A percentile compares a stretch with the other conserved stretches of the same genome.
phyloP scores from a whole-genome alignment of 176 grass and related monocot species.

The Poa annua region DNA sequence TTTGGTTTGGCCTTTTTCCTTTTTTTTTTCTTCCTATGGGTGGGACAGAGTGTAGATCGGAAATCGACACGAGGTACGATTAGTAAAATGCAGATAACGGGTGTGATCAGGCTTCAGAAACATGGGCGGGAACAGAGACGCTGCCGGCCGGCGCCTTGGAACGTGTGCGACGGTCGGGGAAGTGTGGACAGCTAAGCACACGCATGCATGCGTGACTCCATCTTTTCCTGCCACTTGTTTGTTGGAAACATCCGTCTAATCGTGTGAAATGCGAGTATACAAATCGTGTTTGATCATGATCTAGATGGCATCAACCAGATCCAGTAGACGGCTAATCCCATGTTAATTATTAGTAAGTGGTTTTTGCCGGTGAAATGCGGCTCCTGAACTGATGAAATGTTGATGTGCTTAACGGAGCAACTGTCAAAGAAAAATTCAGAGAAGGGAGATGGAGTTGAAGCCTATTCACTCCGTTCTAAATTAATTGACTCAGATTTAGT shows the following conservation, averaged over 20 bases:
- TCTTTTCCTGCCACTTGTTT: conserved; percentile 15
- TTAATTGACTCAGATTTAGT: too few species aligned
- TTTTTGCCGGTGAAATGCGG: too few species aligned
- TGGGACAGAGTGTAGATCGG: not conserved
- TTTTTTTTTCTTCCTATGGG: not conserved
- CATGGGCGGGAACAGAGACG: conserved; percentile 12
- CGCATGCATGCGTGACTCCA: not conserved
- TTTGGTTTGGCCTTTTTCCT: too few species aligned
- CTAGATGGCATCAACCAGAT: too few species aligned
- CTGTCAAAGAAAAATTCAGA: too few species aligned
- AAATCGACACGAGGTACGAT: not conserved
- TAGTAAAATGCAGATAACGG: conserved; percentile 8
- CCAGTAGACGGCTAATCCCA: too few species aligned
- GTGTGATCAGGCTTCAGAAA: not conserved
- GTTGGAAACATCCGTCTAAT: not conserved
- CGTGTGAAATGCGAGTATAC: not conserved
- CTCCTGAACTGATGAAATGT: too few species aligned
- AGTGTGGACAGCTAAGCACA: conserved; percentile 17
- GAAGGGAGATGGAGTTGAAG: too few species aligned
- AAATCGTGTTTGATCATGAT: too few species aligned
- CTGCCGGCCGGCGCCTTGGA: conserved; percentile 23
- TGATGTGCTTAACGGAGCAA: too few species aligned
- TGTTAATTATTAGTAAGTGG: too few species aligned
- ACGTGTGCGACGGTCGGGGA: conserved; percentile 27
- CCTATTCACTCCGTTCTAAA: too few species aligned